Conservation (phyloP, 352 stramenopile species). For the Aphanomyces euteiches region DNA sequence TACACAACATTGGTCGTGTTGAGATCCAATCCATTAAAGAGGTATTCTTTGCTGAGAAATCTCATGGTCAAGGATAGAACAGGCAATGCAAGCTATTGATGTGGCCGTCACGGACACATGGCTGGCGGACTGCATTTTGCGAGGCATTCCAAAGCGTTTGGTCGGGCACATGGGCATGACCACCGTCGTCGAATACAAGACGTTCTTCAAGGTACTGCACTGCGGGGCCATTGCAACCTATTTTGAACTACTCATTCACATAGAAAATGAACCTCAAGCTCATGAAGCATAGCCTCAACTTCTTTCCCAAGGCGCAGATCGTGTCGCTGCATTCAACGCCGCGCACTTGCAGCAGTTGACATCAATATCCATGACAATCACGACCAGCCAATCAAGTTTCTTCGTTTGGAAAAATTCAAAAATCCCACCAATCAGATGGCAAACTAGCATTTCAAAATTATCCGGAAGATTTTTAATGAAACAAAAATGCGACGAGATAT, state of each 20-base stretch:
- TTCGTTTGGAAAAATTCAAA: constrained; percentile 21
- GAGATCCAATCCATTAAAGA: constrained; percentile 40
- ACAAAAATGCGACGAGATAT: too few relatives aligned
- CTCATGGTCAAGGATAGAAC: background rate
- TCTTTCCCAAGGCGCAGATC: constrained; percentile 54
- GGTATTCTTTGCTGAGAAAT: constrained; percentile 22
- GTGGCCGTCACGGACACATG: constrained; percentile 38
- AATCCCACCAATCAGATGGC: constrained; percentile 11
- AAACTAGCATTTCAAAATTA: background rate
- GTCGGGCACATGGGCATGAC: constrained; percentile 45
- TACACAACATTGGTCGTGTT: constrained; percentile 43
- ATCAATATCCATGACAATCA: background rate
- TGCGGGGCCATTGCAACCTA: background rate
- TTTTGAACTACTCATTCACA: background rate
- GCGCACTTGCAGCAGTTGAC: background rate
- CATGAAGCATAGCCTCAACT: constrained; percentile 79
- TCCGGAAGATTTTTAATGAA: background rate
- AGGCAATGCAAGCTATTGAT: constrained; percentile 52
- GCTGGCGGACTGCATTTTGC: constrained; percentile 41
- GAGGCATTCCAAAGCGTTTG: constrained; percentile 39
- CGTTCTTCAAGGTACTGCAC: constrained; percentile 46
- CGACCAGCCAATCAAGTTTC: background rate
- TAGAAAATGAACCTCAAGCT: constrained; percentile 70
- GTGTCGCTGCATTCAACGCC: constrained; percentile 20
- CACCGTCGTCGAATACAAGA: constrained; percentile 54